These are phyloP conservation scores for Edaphochlamys debaryana DNA, from an alignment of 139 green algal genomes.

Conservation along the genomic window DNA sequence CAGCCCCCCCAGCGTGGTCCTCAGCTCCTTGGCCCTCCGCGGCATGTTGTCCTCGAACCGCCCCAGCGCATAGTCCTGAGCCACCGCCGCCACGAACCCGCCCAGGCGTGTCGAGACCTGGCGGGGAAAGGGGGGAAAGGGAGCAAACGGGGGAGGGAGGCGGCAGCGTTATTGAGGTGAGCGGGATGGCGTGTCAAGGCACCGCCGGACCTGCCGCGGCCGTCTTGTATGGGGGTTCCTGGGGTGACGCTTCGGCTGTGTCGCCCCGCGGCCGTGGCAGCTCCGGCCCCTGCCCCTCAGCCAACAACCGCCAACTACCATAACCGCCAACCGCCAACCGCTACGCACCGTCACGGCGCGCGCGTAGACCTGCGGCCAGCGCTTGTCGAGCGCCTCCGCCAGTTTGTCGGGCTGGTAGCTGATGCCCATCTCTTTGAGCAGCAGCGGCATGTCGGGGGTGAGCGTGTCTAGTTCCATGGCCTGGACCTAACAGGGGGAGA, in stretches of 20 bases:
- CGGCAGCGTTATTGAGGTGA: background rate
- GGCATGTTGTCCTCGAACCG: slow-evolving; percentile 69
- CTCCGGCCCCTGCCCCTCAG: too few relatives aligned
- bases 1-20: slow-evolving; percentile 67
- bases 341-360: slow-evolving; percentile 49
- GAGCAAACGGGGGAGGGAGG: background rate
- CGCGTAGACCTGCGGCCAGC: slow-evolving; percentile 66
- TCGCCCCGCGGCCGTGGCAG: too few relatives aligned
- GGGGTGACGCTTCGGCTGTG: too few relatives aligned
- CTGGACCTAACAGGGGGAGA: slow-evolving; percentile 63
- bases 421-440: slow-evolving; percentile 83
- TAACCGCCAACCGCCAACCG: too few relatives aligned
- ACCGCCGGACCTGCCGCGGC: background rate
- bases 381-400: slow-evolving; percentile 52
- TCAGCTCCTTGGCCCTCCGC: slow-evolving; percentile 73
- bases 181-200: background rate
- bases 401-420: slow-evolving; percentile 85
- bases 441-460: slow-evolving; percentile 73
- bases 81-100: slow-evolving; percentile 71
- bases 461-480: slow-evolving; percentile 82
- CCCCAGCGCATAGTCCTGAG: slow-evolving; percentile 74
- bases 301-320: too few relatives aligned
- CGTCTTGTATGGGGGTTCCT: too few relatives aligned
- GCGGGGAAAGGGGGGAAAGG: slow-evolving; percentile 20
- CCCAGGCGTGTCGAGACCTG: slow-evolving; percentile 73